Percentiles rank a stretch among this genome's conserved stretches.
Conservation (phyloP, 768 basidiomycete genomes). For the Pleurotus eryngii region DNA sequence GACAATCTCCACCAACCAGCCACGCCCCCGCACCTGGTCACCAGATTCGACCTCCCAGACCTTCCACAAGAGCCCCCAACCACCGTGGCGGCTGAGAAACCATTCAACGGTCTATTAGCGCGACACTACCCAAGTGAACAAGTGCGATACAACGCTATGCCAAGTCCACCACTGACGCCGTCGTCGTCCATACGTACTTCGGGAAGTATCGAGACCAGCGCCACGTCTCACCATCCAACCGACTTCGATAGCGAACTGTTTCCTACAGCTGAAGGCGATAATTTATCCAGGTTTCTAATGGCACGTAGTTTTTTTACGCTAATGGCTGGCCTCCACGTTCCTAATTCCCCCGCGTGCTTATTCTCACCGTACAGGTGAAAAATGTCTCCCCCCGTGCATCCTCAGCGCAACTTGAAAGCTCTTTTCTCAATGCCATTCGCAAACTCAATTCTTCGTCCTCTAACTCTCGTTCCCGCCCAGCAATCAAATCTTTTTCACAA, state of each 20-base stretch:
- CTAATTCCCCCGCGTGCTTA: too few relatives aligned
- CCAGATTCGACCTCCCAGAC: constrained; percentile 6
- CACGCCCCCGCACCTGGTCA: constrained; percentile 26
- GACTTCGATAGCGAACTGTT: constrained; percentile 13
- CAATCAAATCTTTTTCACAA: constrained; percentile 2
- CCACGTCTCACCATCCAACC: constrained; percentile 2
- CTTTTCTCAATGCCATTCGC: constrained; percentile 10
- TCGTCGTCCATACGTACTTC: constrained; percentile 30
- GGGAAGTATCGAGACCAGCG: constrained; percentile 12
- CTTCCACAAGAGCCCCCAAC: not conserved
- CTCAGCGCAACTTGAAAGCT: constrained; percentile 23
- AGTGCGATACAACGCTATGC: constrained; percentile 25
- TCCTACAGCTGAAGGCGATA: constrained; percentile 13
- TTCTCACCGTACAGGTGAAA: constrained; percentile 29
- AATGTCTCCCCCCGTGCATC: constrained; percentile 29
- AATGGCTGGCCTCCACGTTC: not conserved
- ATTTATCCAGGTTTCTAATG: constrained; percentile 14
- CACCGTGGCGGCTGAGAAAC: not conserved
- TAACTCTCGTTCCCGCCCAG: not conserved
- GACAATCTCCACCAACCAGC: constrained; percentile 28
- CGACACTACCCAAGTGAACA: not conserved
- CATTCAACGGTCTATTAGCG: too few relatives aligned
- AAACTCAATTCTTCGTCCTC: not conserved
- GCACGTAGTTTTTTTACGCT: constrained; percentile 8
- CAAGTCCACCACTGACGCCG: constrained; percentile 55